Evolutionary conservation across 208 protist genomes (phyloP).

Genomic region (Trypanosoma caninum): DNA sequence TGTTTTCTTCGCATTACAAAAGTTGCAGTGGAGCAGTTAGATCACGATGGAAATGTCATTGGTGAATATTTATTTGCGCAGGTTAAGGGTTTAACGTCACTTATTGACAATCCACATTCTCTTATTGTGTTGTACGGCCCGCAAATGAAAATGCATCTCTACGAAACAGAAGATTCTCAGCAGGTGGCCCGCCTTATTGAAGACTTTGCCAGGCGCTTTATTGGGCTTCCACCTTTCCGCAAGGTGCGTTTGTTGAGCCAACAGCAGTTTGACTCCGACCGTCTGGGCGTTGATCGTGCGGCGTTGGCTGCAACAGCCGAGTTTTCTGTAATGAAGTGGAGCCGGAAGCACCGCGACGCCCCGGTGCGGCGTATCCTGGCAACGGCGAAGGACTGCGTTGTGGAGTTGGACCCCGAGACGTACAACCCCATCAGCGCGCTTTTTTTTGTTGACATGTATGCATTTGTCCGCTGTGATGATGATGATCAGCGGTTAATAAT

Average conservation of each 20-base stretch:
- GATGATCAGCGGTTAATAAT: constrained; percentile 86
- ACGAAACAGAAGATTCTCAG: constrained; percentile 27
- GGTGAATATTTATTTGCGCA: constrained; percentile 80
- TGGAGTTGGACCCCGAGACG: constrained; percentile 83
- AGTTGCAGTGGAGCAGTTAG: constrained; percentile 45
- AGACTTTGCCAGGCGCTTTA: constrained; percentile 36
- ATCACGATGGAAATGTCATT: constrained; percentile 22
- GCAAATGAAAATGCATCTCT: constrained; percentile 73
- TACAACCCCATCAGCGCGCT: constrained; percentile 78
- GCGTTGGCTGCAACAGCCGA: constrained; percentile 66
- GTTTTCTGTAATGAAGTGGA: constrained; percentile 72
- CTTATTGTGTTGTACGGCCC: constrained; percentile 74
- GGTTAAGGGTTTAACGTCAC: constrained; percentile 58
- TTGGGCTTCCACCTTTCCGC: constrained; percentile 54
- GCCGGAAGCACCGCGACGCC: constrained; percentile 35
- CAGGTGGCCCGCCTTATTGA: constrained; percentile 43
- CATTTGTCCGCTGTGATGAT: constrained; percentile 73
- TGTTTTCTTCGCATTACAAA: constrained; percentile 57
- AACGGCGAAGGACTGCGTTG: constrained; percentile 63
- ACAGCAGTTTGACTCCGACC: constrained; percentile 60
- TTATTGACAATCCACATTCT: constrained; percentile 44
- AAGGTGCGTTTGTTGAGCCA: constrained; percentile 43
- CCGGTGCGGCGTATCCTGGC: constrained; percentile 67
- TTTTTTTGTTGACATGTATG: constrained; percentile 62
- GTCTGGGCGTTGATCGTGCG: constrained; percentile 61